Base-by-base conservation (phyloP, 768 basidiomycete species). In the Xerocomus spinulosus region DNA sequence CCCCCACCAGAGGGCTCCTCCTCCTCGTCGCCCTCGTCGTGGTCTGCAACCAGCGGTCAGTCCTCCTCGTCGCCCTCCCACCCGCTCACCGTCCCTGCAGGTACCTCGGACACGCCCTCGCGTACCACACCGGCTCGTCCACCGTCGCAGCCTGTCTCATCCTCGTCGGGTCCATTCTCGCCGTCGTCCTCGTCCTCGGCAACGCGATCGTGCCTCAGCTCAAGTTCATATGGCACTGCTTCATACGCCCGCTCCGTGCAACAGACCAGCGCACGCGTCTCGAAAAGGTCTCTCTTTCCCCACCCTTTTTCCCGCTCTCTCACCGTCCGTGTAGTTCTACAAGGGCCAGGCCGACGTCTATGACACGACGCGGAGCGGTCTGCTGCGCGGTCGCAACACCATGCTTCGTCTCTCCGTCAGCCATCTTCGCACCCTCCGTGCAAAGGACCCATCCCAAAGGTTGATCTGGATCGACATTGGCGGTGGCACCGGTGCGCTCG, bases 391-490 rank as follows among this genome's bases (percentile, higher is more conserved):
- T 0, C 70, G 87, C 18, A 76, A 82, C 55, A 86, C 85, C 14
- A 84, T 89, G 82, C 72, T 87, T 12, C 74, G 72, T 44, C 71
- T 88, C n/a, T 76, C 78, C 4, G 81, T 83, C 0, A 75, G 76
- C 28, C 85, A 87, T 54, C 67, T 88, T 8, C 71, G 70, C 26
- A 66, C 73, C 3, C 70, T 84, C 38, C 71, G 70, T 5, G 63
- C 60, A 29, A 59, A 58, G 21, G 54, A 71, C 6, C 70, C 74
- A 0, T 62, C 68, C 0, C 75, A 76, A 58, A 71, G 72, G 13
- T 74, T 85, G 15, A 73, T 89, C 13, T 89, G 87, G 87, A 74
- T 89, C 15, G 87, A 89, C 60, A 80, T 89, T 47, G 85, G 86
- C 14, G 87, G 86, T 26, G 87, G 85, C 23, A 87, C 86, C 12